Evolutionary conservation across 306 rosid genomes (phyloP), one percentile per base, ranked within the genome.

Genomic region (Senna tora): DNA sequence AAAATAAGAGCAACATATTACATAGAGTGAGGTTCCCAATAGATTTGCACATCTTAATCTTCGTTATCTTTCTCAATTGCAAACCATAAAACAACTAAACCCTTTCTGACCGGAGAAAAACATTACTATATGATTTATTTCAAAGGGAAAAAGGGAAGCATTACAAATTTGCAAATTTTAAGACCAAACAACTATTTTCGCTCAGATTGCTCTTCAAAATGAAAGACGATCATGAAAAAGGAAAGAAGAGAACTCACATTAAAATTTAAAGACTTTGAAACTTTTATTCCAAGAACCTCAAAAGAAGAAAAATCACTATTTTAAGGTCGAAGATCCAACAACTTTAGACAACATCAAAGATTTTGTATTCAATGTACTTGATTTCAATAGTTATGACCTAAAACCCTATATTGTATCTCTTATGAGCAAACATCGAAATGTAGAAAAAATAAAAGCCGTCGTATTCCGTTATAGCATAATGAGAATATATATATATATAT

Each of bases 71-170:
- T 53, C 68, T 58, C 58, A 22, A 75, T 64, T 69, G 67, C 49
- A 73, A 73, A 71, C 69, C 79, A 84, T 45, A 34, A 64, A 69
- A 36, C 63, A 57, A 17, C 45, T 55, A 57, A 78, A 71, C 38
- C 75, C 53, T 77, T 17, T 30, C 33, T 50, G 72, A 77, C 49
- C 4, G 5, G 28, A 45, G 1, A 41, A 13, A 66, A 79, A 10
- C 20, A 28, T n/a, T 58, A 13, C 41, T 57, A 7, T 58, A 58
- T 15, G 43, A 15, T 58, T 16, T 20, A 59, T 20, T 60, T 25
- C 79, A 47, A 68, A 54, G 46, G 6, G 74, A 73, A 34, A 66
- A 46, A 2, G 47, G 2, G 5, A 81, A 77, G 21, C 58, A 68
- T 15, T 4, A 12, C 45, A 64, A 28, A 71, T 57, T 12, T 59